phyloP scores from a whole-genome alignment of 345 rosid genomes.

The Mercurialis annua region DNA sequence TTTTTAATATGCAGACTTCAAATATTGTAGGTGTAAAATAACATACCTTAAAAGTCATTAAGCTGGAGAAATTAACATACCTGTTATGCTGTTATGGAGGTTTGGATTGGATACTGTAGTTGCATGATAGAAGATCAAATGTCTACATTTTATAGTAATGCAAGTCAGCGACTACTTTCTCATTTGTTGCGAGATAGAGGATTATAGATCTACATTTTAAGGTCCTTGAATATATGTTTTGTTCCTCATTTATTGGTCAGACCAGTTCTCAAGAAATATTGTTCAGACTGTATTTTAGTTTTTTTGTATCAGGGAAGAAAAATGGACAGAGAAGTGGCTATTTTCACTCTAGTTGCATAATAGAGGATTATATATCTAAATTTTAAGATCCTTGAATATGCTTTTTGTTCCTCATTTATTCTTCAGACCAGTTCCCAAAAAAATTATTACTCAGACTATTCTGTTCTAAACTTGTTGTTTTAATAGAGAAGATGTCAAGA shows the following conservation, averaged over 20 bases:
- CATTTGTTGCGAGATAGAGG: background rate
- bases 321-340: no score
- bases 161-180: no score
- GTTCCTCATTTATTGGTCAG: background rate
- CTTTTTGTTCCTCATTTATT: background rate
- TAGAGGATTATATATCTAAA: background rate
- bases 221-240: background rate
- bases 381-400: background rate
- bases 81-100: background rate
- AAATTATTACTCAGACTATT: background rate
- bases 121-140: no score
- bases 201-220: background rate
- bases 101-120: background rate
- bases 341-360: background rate
- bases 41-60: background rate
- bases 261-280: no score
- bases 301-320: no score
- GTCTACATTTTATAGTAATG: no score
- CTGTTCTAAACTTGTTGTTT: background rate
- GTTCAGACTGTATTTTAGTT: no score
- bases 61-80: background rate
- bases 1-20: no score
- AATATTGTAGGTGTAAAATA: background rate
- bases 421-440: background rate
- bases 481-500: background rate